Base-by-base conservation (phyloP, 768 basidiomycete species). In the Pisolithus orientalis region DNA sequence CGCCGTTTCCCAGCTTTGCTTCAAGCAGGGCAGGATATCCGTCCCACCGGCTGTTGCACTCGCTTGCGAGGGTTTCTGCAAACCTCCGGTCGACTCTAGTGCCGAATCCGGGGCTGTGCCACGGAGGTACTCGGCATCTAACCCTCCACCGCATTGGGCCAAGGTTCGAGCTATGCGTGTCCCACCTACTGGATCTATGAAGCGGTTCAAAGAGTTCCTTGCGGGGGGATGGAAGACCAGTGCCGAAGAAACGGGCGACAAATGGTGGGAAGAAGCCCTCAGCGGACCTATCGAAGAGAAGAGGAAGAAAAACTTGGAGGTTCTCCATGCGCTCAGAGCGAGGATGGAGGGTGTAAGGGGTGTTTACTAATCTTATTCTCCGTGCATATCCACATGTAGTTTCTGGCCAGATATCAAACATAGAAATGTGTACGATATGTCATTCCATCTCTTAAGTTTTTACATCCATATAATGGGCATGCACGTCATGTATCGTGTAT, bases 181-280 rank as follows among this genome's bases (percentile, higher is more conserved):
- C 0, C 47, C 60, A 2, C 63, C 66, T 8, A 42, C 49, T 2
- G 67, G 66, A 0, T 60, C 53, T 21, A 56, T 58, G 52, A 34
- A 47, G 9, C 25, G 39, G 2, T 69, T 62, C 24, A 71, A 61
- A 37, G 67, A 70, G 25, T 77, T 88, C 44, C 66, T 82, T 43
- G 69, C 67, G 16, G 79, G 82, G 9, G 80, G 79, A 16, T 90
- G 87, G 87, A 73, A 74, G 32, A 75, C 32, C 32, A 25, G 24
- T 47, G 29, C 46, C 9, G 25, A 47, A 13, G 11, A 34, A 13
- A 34, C 13, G 34, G 73, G 59, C 17, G 77, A 80, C 64, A 71
- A 83, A 49, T 89, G 83, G 83, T 89, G 86, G 85, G 83, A 86
- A 39, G 61, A 66, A 10, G 82, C 83, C 32, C 69, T 88, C 32